Evolutionary conservation across 2,329 filamentous ascomycete genomes (phyloP).

Genomic region (Whalleya microplaca): DNA sequence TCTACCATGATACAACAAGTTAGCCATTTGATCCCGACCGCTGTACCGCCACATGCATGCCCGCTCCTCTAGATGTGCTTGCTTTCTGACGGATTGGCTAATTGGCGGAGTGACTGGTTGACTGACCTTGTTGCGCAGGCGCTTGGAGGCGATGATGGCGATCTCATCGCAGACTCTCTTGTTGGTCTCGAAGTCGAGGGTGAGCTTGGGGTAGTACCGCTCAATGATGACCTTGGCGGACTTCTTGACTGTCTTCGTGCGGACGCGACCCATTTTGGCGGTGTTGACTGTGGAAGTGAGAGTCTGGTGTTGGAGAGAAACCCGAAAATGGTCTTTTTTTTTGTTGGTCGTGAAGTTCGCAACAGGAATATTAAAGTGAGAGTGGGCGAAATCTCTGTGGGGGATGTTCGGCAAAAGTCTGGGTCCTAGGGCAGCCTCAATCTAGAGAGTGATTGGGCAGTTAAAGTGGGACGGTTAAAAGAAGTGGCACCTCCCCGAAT

Average conservation of each 20-base stretch:
- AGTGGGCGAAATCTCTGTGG: constrained; percentile 33
- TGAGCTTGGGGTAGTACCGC: constrained; percentile 96
- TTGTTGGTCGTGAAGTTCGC: constrained; percentile 34
- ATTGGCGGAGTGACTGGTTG: too few species aligned
- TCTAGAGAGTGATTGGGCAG: not conserved
- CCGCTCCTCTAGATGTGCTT: too few species aligned
- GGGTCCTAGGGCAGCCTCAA: constrained; percentile 32
- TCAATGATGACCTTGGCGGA: constrained; percentile 99
- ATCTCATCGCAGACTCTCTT: constrained; percentile 99
- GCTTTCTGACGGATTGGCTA: too few species aligned
- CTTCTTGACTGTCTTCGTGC: constrained; percentile 73
- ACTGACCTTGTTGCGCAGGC: constrained; percentile 97
- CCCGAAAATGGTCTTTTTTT: constrained; percentile 29
- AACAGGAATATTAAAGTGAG: constrained; percentile 18
- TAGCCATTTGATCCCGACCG: too few species aligned
- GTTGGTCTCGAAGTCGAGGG: constrained; percentile 99
- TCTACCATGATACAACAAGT: constrained; percentile 54
- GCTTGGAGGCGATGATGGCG: constrained; percentile 98
- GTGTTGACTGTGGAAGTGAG: constrained; percentile 46
- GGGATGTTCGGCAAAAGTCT: constrained; percentile 33
- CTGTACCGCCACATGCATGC: too few species aligned
- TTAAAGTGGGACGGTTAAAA: not conserved
- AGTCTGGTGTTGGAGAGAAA: constrained; percentile 38
- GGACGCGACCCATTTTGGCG: constrained; percentile 72
- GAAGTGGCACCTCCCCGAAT: too few species aligned